Percentiles rank a stretch among this genome's conserved stretches.
phyloP scores from a whole-genome alignment of 345 rosid genomes.

The Corymbia maculata region DNA sequence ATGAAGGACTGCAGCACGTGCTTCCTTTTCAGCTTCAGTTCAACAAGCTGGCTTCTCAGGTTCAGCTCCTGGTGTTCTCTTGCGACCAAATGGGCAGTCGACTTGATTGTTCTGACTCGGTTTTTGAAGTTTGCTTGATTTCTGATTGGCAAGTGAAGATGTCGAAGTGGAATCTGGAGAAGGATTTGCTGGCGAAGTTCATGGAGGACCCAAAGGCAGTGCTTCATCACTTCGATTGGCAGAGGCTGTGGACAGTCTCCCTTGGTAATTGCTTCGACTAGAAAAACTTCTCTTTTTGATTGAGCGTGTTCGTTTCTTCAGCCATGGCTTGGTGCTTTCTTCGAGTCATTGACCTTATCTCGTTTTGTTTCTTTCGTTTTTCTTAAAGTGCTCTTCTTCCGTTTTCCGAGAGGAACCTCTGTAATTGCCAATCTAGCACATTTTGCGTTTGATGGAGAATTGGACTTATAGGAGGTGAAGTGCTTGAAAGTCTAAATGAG shows the following conservation, averaged over 20 bases:
- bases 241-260: neutral
- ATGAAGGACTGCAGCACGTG: neutral
- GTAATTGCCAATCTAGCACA: neutral
- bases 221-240: neutral
- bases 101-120: neutral
- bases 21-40: neutral
- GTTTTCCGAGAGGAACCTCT: neutral
- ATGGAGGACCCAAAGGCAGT: neutral
- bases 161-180: neutral
- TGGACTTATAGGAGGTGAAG: neutral
- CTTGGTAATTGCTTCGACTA: neutral
- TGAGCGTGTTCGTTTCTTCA: neutral
- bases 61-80: neutral
- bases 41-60: neutral
- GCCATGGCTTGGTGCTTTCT: neutral
- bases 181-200: neutral
- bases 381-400: accelerated
- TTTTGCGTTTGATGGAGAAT: neutral
- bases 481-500: neutral
- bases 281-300: neutral
- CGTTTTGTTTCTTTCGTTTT: neutral
- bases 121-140: neutral
- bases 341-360: neutral
- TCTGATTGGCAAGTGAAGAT: neutral
- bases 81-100: neutral